Evolutionary conservation across 768 basidiomycete genomes (phyloP), one percentile per base, ranked within the genome.

Genomic region (Rhodotorula graminis): DNA sequence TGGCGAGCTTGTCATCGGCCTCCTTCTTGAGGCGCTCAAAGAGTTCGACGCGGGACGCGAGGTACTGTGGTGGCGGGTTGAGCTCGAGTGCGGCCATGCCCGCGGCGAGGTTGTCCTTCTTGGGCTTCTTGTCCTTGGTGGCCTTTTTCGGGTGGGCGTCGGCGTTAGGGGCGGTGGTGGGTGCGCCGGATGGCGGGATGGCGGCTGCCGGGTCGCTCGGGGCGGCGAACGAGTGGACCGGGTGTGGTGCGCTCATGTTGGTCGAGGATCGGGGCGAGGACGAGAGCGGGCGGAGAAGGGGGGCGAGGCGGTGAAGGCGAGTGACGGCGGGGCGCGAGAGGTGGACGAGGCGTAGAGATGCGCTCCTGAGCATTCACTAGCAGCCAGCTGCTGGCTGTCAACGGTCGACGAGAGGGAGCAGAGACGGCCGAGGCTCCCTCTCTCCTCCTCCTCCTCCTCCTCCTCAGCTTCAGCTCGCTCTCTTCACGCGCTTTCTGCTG

Each of bases 1-100:
- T 85, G 80, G 90, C 88, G 12, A 92, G 85, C 79, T 87, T 89
- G 62, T 87, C 88, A 78, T 91, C 90, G 77, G 93, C 86, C 81
- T 95, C 89, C 25, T 84, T 87, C 81, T 92, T 93, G 72, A 94
- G 84, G 79, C 90, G 83, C 52, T 95, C 90, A 78, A 93, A 98
- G 78, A 97, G 87, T 79, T 88, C 88, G 82, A 97, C 86, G 61
- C 95, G 89, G 81, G 90, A 89, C 76, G 90, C 90, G 82, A 98
- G 89, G 84, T 89, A 98, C 67, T 85, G 88, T 23, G 95, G 93
- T 11, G 84, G 85, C 27, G 94, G 94, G 63, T 70, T 68, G 42
- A 77, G 65, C 66, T 76, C 76, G 61, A 79, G 73, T 5, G 62
- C 56, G 31, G 61, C 67, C 78, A 76, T 75, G 44, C 70, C 76